phyloP scores from a whole-genome alignment of 2,329 filamentous ascomycete genomes.

The Lithohypha guttulata region DNA sequence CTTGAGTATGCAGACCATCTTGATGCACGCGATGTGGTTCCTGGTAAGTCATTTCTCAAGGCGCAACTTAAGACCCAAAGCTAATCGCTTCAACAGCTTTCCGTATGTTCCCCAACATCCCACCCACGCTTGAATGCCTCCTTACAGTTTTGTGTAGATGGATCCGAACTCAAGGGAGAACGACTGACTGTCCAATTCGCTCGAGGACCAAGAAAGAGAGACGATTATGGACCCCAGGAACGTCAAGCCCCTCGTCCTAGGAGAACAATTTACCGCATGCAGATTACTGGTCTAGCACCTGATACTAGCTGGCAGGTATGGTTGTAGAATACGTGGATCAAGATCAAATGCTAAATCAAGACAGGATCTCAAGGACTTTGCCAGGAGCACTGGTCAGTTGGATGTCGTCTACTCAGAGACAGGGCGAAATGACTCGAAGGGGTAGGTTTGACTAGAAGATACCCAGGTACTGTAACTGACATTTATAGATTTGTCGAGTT shows the following conservation, averaged over 20 bases:
- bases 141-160: conserved; percentile 49
- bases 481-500: conserved; percentile 82
- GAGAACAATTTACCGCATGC: conserved; percentile 92
- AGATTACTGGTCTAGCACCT: conserved; percentile 88
- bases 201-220: conserved; percentile 65
- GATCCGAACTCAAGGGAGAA: conserved; percentile 95
- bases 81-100: conserved; percentile 16
- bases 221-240: conserved; percentile 53
- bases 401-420: conserved; percentile 98
- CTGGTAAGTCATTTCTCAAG: conserved; percentile 54
- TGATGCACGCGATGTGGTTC: conserved; percentile 96
- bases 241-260: conserved; percentile 65
- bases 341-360: background rate
- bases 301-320: conserved; percentile 99
- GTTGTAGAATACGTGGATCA: conserved; percentile 28
- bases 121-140: background rate
- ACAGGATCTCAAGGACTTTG: conserved; percentile 98
- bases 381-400: conserved; percentile 76
- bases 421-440: conserved; percentile 82
- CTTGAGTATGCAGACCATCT: conserved; percentile 98
- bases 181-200: conserved; percentile 97
- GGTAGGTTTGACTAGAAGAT: conserved; percentile 48
- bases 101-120: conserved; percentile 11
- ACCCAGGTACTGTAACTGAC: background rate
- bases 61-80: conserved; percentile 11